Evolutionary conservation across 164 flowering plant species (phyloP).

Genomic region (Stephania yunnanensis): DNA sequence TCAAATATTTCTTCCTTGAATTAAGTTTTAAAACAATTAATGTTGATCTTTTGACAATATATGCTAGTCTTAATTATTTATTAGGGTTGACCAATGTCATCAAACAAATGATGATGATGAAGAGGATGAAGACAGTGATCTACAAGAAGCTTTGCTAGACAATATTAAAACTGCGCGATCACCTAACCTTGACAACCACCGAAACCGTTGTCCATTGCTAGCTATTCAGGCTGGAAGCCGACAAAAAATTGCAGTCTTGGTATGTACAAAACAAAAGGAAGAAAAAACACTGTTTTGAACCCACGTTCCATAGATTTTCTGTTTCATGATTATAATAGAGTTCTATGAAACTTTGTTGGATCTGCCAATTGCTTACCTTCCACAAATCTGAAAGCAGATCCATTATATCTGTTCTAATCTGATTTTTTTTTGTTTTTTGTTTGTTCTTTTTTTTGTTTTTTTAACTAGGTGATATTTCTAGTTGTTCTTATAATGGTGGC

Average conservation of each 20-base stretch:
- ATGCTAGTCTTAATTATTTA: conserved; percentile 19
- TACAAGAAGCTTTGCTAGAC: conserved; percentile 50
- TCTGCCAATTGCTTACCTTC: neutral
- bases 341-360: neutral
- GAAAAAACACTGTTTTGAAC: neutral
- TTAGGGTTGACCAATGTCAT: conserved; percentile 96
- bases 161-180: conserved; percentile 31
- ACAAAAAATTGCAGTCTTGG: conserved; percentile 76
- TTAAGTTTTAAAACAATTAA: neutral
- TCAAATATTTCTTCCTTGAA: neutral
- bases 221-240: conserved; percentile 62
- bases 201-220: conserved; percentile 49
- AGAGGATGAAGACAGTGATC: conserved; percentile 60
- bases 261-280: conserved; percentile 21
- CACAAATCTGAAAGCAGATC: neutral
- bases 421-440: neutral
- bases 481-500: conserved; percentile 53
- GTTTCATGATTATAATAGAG: neutral
- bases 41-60: conserved; percentile 8
- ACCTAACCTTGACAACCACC: conserved; percentile 27
- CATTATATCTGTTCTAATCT: neutral
- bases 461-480: conserved; percentile 46
- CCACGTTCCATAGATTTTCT: neutral
- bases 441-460: conserved; percentile 16
- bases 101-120: conserved; percentile 79